These are phyloP conservation scores for grape (Vitis vinifera) DNA, from an alignment of 164 flowering plant species.

Conservation along the genomic window ASM3070453v1 NC_081812.1:12602001-12602500, in stretches of 20 bases:
- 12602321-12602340: background rate
- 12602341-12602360: background rate
- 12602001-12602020: too few relatives aligned
- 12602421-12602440: slow-evolving; percentile 39
- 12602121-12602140: too few relatives aligned
- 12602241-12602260: slow-evolving; percentile 63
- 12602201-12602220: too few relatives aligned
- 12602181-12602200: too few relatives aligned
- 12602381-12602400: background rate
- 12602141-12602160: too few relatives aligned
- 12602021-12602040: too few relatives aligned
- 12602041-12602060: too few relatives aligned
- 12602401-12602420: background rate
- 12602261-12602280: slow-evolving; percentile 55
- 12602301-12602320: slow-evolving; percentile 43
- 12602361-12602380: background rate
- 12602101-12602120: too few relatives aligned
- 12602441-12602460: slow-evolving; percentile 61
- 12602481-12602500: slow-evolving; percentile 21
- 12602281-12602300: slow-evolving; percentile 54
- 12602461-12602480: slow-evolving; percentile 53
- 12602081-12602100: too few relatives aligned
- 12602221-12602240: slow-evolving; percentile 48
- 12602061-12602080: too few relatives aligned
- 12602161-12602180: too few relatives aligned